These are phyloP conservation scores for Orobanche coerulescens DNA, from an alignment of 257 asterid species.

Conservation along the genomic window DNA sequence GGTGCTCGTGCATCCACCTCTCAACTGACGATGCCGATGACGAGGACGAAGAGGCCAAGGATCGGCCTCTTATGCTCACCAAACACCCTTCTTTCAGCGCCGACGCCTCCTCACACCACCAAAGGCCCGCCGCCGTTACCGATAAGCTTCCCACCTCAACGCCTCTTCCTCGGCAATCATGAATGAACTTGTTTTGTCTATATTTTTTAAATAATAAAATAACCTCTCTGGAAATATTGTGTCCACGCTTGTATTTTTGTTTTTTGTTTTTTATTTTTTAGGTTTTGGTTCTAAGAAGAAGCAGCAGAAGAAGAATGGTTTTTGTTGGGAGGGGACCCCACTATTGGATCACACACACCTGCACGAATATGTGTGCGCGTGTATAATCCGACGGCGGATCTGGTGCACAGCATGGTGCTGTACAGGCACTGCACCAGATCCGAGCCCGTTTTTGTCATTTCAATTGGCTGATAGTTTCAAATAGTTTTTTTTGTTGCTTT, in stretches of 20 bases:
- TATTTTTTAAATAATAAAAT: not conserved
- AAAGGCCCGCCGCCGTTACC: not conserved
- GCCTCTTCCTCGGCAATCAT: not conserved
- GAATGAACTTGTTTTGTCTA: not conserved
- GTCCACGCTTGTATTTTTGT: not conserved
- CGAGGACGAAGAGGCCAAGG: slow-evolving; percentile 30
- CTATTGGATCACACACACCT: too few relatives aligned
- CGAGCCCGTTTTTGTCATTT: too few relatives aligned
- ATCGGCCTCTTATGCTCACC: slow-evolving; percentile 35
- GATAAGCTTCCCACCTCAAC: slow-evolving; percentile 18
- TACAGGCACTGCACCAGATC: too few relatives aligned
- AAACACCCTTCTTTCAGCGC: slow-evolving; percentile 17
- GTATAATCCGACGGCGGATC: too few relatives aligned
- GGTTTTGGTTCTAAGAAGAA: not conserved
- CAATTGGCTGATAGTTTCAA: too few relatives aligned
- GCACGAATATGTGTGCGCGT: too few relatives aligned
- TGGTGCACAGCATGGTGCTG: too few relatives aligned
- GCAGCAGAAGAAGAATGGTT: too few relatives aligned
- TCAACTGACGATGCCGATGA: slow-evolving; percentile 30
- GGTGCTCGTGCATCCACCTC: slow-evolving; percentile 38
- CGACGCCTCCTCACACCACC: not conserved
- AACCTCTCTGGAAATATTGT: not conserved
- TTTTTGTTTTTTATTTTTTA: not conserved
- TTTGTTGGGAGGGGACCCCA: too few relatives aligned
- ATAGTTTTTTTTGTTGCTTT: too few relatives aligned